Base-by-base conservation (phyloP, 2,329 filamentous ascomycete genomes). In the Mollisia scopiformis region DNA sequence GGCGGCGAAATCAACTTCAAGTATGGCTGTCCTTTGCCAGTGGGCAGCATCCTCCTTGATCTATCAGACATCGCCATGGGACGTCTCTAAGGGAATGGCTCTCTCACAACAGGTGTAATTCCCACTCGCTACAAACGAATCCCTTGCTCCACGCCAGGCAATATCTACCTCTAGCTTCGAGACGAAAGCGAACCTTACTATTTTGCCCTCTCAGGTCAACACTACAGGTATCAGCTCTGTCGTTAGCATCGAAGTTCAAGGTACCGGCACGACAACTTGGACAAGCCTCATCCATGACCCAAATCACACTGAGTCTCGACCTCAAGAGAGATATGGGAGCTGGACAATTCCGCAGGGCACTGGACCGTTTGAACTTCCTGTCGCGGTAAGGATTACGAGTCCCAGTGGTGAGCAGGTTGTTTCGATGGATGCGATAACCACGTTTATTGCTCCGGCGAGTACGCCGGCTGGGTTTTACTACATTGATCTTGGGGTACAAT, bases 21-120 rank as follows among this genome's bases (percentile, higher is more conserved):
- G 21, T 61, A 63, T 39, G 58, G 62, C 1, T 63, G 58, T 47
- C 61, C 57, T 2, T 50, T 61, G 6, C 61, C 57, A 51, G 43
- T 51, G 2, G 62, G 39, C 27, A 58, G 49, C 35, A 57, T 58
- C 16, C 55, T 61, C 31, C 58, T 63, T 21, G 62, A 63, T 41
- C 62, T 63, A 13, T 63, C 62, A 2, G 58, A 61, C 21, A 61
- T 63, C 28, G 62, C 62, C 13, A 63, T 63, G 62, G 62, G 58
- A 19, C 58, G 58, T 1, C 52, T 63, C 8, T 58, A 63, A 56
- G 62, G 62, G 1, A 55, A 58, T 25, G 62, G 62, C 19, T 58
- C 55, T 19, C 37, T 61, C 10, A 47, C 58, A 2, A 39, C 50
- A 14, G 58, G 62, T 1, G 62, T 59, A 4, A 61, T 61, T 13